Percentiles rank a stretch among this genome's conserved stretches.
Evolutionary conservation across 495 filamentous ascomycete genomes (phyloP).

Genomic region (Aspergillus coremiiformis): DNA sequence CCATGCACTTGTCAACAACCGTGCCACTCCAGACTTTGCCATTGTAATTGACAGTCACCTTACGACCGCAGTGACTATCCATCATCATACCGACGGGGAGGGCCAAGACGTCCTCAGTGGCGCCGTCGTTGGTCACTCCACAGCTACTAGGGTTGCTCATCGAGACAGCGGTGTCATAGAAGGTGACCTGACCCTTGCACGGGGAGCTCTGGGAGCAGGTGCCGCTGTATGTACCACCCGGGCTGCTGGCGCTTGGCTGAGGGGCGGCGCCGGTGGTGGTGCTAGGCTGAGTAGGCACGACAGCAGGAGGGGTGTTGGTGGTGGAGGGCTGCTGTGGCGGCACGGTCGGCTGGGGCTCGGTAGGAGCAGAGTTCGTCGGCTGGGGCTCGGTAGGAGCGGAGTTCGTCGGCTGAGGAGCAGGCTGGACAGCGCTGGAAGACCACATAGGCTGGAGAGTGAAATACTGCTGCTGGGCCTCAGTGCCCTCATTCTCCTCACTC

Average conservation of each 20-base stretch:
- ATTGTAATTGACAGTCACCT: slow-evolving; percentile 50
- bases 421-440: slow-evolving; percentile 5
- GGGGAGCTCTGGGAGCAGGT: slow-evolving; percentile 30
- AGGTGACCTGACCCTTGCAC: slow-evolving; percentile 38
- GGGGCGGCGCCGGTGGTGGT: neutral
- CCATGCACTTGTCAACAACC: slow-evolving; percentile 70
- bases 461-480: neutral
- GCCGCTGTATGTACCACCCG: slow-evolving; percentile 24
- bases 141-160: slow-evolving; percentile 37
- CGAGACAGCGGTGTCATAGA: slow-evolving; percentile 39
- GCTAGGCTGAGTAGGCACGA: neutral
- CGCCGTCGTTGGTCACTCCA: slow-evolving; percentile 36
- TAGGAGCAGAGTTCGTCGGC: neutral
- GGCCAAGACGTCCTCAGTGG: slow-evolving; percentile 37
- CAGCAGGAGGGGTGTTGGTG: slow-evolving; percentile 1
- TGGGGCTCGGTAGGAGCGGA: neutral
- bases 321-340: neutral
- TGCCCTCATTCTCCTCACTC: neutral
- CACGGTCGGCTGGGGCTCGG: neutral
- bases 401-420: neutral
- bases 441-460: slow-evolving; percentile 7
- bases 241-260: slow-evolving; percentile 3
- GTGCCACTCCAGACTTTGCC: slow-evolving; percentile 49
- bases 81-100: slow-evolving; percentile 46
- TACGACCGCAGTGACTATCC: slow-evolving; percentile 59